phyloP scores from a whole-genome alignment of 1,284 basidiomycete species.

The Gomphus bonarii region DNA sequence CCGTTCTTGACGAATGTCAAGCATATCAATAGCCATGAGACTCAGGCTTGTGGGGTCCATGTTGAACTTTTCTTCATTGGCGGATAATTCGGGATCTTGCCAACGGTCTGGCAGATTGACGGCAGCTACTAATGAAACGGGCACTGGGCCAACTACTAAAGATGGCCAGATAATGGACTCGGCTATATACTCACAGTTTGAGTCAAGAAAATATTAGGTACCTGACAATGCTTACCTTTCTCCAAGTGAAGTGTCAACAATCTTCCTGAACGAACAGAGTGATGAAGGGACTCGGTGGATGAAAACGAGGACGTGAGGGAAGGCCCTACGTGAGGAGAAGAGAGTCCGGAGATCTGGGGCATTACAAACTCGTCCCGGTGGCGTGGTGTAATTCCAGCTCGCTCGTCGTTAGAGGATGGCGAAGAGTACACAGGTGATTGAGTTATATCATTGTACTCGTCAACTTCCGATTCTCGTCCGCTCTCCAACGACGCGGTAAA shows the following conservation, averaged over 20 bases:
- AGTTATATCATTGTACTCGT: slow-evolving; percentile 34
- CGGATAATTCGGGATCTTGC: slow-evolving; percentile 28
- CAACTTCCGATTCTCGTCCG: slow-evolving; percentile 55
- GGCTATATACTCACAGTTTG: slow-evolving; percentile 20
- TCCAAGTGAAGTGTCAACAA: slow-evolving; percentile 66
- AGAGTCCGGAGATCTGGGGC: slow-evolving; percentile 11
- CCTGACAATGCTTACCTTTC: slow-evolving; percentile 27
- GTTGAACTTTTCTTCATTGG: slow-evolving; percentile 55
- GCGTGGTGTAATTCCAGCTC: slow-evolving; percentile 8
- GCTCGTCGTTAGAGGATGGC: slow-evolving; percentile 30
- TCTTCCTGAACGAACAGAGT: slow-evolving; percentile 41
- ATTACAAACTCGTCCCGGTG: slow-evolving; percentile 10
- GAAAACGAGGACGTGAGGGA: slow-evolving; percentile 59
- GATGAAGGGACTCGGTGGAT: slow-evolving; percentile 57
- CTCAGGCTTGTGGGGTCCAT: slow-evolving; percentile 75
- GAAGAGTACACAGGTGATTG: slow-evolving; percentile 50
- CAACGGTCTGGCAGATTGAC: slow-evolving; percentile 38
- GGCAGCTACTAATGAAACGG: slow-evolving; percentile 42
- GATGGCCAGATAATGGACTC: slow-evolving; percentile 71
- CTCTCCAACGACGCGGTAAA: slow-evolving; percentile 71
- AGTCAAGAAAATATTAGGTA: neutral
- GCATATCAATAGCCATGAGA: slow-evolving; percentile 53
- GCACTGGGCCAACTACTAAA: slow-evolving; percentile 62
- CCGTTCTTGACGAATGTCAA: slow-evolving; percentile 60
- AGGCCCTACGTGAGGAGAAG: slow-evolving; percentile 16